Evolutionary conservation across 352 stramenopile species (phyloP).

Genomic region (Phytophthora foliorum): DNA sequence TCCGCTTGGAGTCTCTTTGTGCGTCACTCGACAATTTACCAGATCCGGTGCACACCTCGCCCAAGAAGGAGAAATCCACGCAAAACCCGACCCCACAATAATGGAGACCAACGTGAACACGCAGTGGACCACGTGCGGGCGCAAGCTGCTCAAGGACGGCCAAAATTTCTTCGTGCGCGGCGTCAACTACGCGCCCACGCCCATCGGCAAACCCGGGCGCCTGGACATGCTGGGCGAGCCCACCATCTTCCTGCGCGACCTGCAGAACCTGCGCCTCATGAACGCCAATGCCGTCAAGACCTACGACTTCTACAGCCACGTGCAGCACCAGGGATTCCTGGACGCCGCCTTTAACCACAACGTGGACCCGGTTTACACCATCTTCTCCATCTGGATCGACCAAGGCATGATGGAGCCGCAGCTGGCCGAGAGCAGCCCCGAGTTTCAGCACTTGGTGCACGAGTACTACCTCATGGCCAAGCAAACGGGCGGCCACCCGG

Average conservation of each 20-base stretch:
- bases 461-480: constrained; percentile 77
- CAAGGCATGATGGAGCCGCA: constrained; percentile 57
- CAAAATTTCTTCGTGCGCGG: constrained; percentile 76
- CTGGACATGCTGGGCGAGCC: constrained; percentile 68
- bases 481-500: constrained; percentile 56
- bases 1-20: constrained; percentile 16
- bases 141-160: constrained; percentile 68
- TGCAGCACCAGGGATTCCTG: constrained; percentile 63
- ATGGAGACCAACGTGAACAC: constrained; percentile 50
- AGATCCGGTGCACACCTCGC: not conserved
- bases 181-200: constrained; percentile 79
- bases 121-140: constrained; percentile 64
- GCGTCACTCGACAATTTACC: constrained; percentile 32
- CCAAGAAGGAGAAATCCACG: not conserved
- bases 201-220: constrained; percentile 59
- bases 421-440: constrained; percentile 30
- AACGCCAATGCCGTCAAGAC: constrained; percentile 80
- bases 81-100: not conserved
- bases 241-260: constrained; percentile 67
- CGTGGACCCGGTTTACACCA: constrained; percentile 63
- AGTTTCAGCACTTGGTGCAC: constrained; percentile 59
- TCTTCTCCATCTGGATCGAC: constrained; percentile 85
- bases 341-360: constrained; percentile 73
- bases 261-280: constrained; percentile 78
- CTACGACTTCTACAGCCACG: constrained; percentile 68